Base-by-base conservation (phyloP, 1,139 yeast species). In the Trichomonascaceae sp. region DNA sequence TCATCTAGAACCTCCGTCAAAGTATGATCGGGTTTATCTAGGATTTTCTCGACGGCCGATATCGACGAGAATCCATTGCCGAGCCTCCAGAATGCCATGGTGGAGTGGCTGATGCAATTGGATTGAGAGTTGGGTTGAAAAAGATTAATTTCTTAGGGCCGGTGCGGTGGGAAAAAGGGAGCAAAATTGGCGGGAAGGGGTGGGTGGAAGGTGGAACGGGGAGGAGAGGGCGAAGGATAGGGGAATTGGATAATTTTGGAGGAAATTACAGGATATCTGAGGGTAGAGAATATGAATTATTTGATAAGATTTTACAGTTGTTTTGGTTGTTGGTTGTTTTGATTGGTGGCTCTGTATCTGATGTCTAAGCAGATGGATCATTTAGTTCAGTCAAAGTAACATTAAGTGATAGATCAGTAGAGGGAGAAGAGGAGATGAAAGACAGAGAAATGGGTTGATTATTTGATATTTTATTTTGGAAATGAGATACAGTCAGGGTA, bases 31-130 rank as follows among this genome's bases (percentile, higher is more conserved):
- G 80, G 77, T 59, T 76, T 76, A 61, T 85, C 87, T 60, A 93
- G 77, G 49, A 91, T 76, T 54, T 84, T 83, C 60, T 88, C 83
- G 55, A 91, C 83, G 57, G 87, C 81, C 9, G 91, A 83, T 49
- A 84, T 81, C 52, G 89, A 82, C 52, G 90, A 81, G 69, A 87
- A 87, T 59, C 89, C 93, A 69, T 85, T 87, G 55, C 91, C 88
- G 71, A 88, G 87, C 70, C 88, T 85, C 98, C 98, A 91, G 70
- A 90, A 91, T 47, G 93, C 72, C 74, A 71, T 71, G 54, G 47
- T 38, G 45, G 52, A 15, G 44, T 19, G 36, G 30, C 32, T 18
- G 24, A 47, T 24, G 36, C 20, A 19, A 17, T 38, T 19, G 50
- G 45, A 7, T 19, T 6, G 4, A 8, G 15, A 3, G 27, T 19